Percentiles rank a stretch among this genome's conserved stretches.
These are phyloP conservation scores for Fraxinus platypoda DNA, from an alignment of 305 asterid species.

Conservation along the genomic window DNA sequence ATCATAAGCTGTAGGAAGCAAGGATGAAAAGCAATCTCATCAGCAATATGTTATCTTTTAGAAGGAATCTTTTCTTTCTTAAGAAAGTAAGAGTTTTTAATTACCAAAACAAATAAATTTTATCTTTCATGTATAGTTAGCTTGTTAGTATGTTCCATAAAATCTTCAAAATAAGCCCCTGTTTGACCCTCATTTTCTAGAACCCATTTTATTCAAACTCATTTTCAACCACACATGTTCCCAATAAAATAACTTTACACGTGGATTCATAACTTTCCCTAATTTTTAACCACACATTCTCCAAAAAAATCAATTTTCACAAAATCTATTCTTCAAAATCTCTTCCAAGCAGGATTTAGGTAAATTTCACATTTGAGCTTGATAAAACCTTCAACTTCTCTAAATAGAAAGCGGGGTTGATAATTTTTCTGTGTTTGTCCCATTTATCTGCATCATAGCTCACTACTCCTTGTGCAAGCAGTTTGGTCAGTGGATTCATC, in stretches of 20 bases:
- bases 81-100: background rate
- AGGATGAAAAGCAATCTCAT: background rate
- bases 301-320: background rate
- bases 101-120: background rate
- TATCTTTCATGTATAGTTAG: background rate
- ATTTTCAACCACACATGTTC: too few species aligned
- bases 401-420: conserved; percentile 40
- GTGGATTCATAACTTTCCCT: too few species aligned
- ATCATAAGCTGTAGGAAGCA: conserved; percentile 23
- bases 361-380: background rate
- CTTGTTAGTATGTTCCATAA: background rate
- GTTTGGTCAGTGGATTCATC: conserved; percentile 28
- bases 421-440: conserved; percentile 44
- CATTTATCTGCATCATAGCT: conserved; percentile 35
- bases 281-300: too few species aligned
- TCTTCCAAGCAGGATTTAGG: background rate
- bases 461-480: conserved; percentile 32
- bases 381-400: conserved; percentile 34
- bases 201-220: too few species aligned
- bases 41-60: background rate
- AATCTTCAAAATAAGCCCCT: too few species aligned
- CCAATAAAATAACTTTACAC: too few species aligned
- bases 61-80: background rate
- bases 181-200: too few species aligned
- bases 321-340: background rate